A percentile compares a stretch with the other conserved stretches of the same genome.
phyloP scores from a whole-genome alignment of 140 eudicot genomes.

The Cichorium intybus region DNA sequence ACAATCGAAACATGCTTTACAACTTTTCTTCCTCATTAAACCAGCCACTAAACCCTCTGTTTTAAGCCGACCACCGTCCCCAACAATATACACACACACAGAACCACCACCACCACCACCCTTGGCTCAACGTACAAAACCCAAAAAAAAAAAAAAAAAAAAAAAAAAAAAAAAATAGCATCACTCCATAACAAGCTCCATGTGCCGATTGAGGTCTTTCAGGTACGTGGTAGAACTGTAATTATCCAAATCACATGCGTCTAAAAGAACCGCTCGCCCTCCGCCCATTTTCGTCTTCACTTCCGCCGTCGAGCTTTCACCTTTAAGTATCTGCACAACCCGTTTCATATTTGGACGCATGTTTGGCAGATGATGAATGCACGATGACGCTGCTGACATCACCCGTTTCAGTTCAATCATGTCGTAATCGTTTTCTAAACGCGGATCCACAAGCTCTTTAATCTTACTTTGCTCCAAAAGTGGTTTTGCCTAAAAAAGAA shows the following conservation, averaged over 20 bases:
- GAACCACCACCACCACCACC: too few relatives aligned
- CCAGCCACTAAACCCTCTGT: slow-evolving; percentile 9
- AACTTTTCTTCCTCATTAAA: slow-evolving; percentile 1
- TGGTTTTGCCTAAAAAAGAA: slow-evolving; percentile 73
- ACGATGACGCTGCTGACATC: slow-evolving; percentile 74
- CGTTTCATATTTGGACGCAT: slow-evolving; percentile 77
- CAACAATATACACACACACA: slow-evolving; percentile 30
- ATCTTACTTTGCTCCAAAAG: slow-evolving; percentile 52
- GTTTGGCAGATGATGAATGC: slow-evolving; percentile 74
- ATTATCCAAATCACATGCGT: slow-evolving; percentile 71
- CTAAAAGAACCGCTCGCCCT: slow-evolving; percentile 43
- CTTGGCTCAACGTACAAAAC: slow-evolving; percentile 18
- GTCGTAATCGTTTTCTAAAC: slow-evolving; percentile 52
- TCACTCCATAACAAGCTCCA: slow-evolving; percentile 88
- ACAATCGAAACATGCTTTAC: neutral
- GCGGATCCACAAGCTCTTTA: slow-evolving; percentile 68
- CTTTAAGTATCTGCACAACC: slow-evolving; percentile 62
- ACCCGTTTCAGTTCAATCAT: slow-evolving; percentile 51
- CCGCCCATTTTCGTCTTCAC: slow-evolving; percentile 47
- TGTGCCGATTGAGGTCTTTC: slow-evolving; percentile 84
- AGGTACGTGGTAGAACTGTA: slow-evolving; percentile 68
- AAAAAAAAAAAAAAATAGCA: neutral
- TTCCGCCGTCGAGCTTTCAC: slow-evolving; percentile 49
- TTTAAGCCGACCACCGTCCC: neutral
- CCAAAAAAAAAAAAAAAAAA: slow-evolving; percentile 10